Percentiles rank a stretch among this genome's conserved stretches.
Conservation (phyloP, 768 basidiomycete genomes). For the Auricularia sp. region DNA sequence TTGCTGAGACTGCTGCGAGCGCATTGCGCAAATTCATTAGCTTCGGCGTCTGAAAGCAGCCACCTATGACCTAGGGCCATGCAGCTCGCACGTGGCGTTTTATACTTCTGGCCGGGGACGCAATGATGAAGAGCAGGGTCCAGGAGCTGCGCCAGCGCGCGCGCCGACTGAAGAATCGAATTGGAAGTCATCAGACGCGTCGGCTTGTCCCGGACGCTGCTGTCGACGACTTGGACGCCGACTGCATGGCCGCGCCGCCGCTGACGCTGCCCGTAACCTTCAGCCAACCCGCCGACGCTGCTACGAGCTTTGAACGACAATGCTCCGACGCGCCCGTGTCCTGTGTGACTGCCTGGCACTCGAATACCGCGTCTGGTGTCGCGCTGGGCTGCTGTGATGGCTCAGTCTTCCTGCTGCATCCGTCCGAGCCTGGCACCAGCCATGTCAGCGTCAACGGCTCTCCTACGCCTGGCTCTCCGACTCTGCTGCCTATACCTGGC, state of each 20-base stretch:
- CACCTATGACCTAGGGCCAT: too few relatives aligned
- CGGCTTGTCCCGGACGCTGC: too few relatives aligned
- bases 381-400: conserved; percentile 30
- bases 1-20: too few relatives aligned
- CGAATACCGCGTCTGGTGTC: conserved; percentile 12
- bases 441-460: conserved; percentile 4
- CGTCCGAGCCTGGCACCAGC: background rate
- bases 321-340: background rate
- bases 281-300: background rate
- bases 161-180: too few relatives aligned
- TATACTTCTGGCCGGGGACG: too few relatives aligned
- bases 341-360: background rate
- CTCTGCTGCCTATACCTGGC: conserved; percentile 6
- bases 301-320: background rate
- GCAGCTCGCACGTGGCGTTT: too few relatives aligned
- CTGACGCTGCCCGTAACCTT: background rate
- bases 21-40: too few relatives aligned
- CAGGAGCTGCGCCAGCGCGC: too few relatives aligned
- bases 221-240: too few relatives aligned
- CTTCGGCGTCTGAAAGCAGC: too few relatives aligned
- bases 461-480: conserved; percentile 6
- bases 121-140: too few relatives aligned
- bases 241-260: background rate
- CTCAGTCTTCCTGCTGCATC: conserved; percentile 23
- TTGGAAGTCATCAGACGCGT: too few relatives aligned